Base-by-base conservation (phyloP, 164 flowering plant species). In the Paratinospora sagittata region DNA sequence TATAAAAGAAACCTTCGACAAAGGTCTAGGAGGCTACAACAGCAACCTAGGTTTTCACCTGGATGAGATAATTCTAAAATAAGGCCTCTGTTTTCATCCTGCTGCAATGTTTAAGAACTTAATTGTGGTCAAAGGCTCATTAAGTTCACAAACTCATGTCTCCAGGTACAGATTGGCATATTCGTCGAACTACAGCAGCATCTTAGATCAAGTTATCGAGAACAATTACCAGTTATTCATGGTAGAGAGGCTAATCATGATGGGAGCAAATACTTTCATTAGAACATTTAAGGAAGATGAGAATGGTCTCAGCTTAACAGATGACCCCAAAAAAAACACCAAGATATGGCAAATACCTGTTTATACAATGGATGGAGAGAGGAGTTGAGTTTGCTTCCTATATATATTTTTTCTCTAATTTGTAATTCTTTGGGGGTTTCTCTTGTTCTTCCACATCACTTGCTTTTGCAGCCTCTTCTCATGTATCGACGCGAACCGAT, bases 221-320 rank as follows among this genome's bases (percentile, higher is more conserved):
- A 95, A 95, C 81, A 95, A 95, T 76, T 95, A 95, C 78, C 89
- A 95, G 74, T 73, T 95, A 68, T 95, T 95, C 80, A 95, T 95
- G 93, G 70, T 92, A 52, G 99, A 95, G 74, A 87, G 99, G 80
- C 87, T 92, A 36, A 81, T 95, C 33, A 24, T 92, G 85, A 82
- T 80, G 84, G 90, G 93, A 45, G 98, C 99, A 39, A 92, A 82
- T 78, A 90, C 91, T 27, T 84, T 85, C 69, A 87, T 95, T 66
- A 84, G 63, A 81, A 95, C 99, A 64, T 89, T 78, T 72, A 92
- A 88, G 76, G 97, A 87, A 80, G 86, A 81, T 11, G 91, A 84
- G 26, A 84, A 78, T n/a, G 92, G 86, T 78, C 90, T 89, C 69
- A 88, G 92, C 79, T 86, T 95, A 47, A 87, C 93, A 0, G 98